A percentile compares a stretch with the other conserved stretches of the same genome.
Conservation (phyloP, 306 rosid genomes). For the Ammopiptanthus mongolicus region DNA sequence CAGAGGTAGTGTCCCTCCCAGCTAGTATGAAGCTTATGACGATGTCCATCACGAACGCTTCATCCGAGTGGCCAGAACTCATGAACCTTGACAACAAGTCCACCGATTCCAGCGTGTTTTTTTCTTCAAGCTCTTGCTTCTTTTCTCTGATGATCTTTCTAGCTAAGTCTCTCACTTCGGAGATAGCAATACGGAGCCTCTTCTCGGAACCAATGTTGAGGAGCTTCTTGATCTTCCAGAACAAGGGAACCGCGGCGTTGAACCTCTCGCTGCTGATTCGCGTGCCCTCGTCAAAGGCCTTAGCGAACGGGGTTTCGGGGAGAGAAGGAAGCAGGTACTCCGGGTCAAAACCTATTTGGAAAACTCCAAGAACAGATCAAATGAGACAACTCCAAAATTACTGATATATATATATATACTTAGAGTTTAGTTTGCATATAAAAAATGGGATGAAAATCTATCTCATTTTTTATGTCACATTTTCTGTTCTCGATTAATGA, state of each 20-base stretch:
- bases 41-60: slow-evolving; percentile 42
- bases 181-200: neutral
- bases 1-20: slow-evolving; percentile 60
- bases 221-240: slow-evolving; percentile 43
- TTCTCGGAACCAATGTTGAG: slow-evolving; percentile 44
- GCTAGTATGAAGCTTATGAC: slow-evolving; percentile 62
- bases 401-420: too few species aligned
- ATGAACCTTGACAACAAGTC: slow-evolving; percentile 54
- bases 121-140: slow-evolving; percentile 34
- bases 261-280: slow-evolving; percentile 38
- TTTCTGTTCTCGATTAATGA: too few species aligned
- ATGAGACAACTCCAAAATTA: neutral
- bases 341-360: slow-evolving; percentile 37
- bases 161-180: slow-evolving; percentile 47
- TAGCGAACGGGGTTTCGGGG: slow-evolving; percentile 37
- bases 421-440: too few species aligned
- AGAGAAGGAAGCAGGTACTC: slow-evolving; percentile 50
- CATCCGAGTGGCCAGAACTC: slow-evolving; percentile 48
- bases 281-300: slow-evolving; percentile 45
- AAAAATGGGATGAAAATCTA: too few species aligned
- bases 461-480: too few species aligned
- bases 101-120: slow-evolving; percentile 15
- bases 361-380: neutral
- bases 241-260: neutral
- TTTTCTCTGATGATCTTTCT: slow-evolving; percentile 32